phyloP scores from a whole-genome alignment of 2,329 filamentous ascomycete genomes.

The Decorospora gaudefroyi region DNA sequence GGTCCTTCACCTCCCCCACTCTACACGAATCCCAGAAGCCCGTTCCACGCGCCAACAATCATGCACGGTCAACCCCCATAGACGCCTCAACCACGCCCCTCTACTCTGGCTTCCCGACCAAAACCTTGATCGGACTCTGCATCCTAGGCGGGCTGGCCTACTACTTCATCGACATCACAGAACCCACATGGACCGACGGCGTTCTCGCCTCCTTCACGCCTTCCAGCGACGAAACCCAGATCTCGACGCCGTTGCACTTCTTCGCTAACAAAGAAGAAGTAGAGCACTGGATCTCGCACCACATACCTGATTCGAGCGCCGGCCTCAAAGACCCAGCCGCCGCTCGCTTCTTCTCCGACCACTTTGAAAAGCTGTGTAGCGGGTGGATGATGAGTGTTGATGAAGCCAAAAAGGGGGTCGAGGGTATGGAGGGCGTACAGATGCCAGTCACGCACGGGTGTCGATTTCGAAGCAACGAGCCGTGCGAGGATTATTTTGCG shows the following conservation, averaged over 20 bases:
- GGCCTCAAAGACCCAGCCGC: slow-evolving; percentile 29
- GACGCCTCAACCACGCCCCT: slow-evolving; percentile 10
- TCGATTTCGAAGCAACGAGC: slow-evolving; percentile 37
- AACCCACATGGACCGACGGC: slow-evolving; percentile 28
- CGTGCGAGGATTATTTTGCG: slow-evolving; percentile 42
- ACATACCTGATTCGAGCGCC: slow-evolving; percentile 28
- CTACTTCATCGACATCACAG: slow-evolving; percentile 31
- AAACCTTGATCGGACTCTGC: slow-evolving; percentile 35
- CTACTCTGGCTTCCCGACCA: slow-evolving; percentile 41
- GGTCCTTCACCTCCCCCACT: not conserved
- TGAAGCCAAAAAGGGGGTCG: slow-evolving; percentile 23
- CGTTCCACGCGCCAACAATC: not conserved
- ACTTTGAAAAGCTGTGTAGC: slow-evolving; percentile 31
- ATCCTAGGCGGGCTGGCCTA: slow-evolving; percentile 29
- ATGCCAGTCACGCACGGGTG: slow-evolving; percentile 45
- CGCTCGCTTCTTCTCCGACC: slow-evolving; percentile 27
- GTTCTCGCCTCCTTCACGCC: slow-evolving; percentile 21
- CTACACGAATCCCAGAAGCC: not conserved
- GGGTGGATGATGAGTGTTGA: slow-evolving; percentile 39
- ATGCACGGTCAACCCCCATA: no score
- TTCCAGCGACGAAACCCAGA: slow-evolving; percentile 13
- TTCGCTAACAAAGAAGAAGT: slow-evolving; percentile 34
- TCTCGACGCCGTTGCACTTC: slow-evolving; percentile 33
- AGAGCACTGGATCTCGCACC: slow-evolving; percentile 32
- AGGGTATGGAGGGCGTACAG: slow-evolving; percentile 10